Evolutionary conservation across 768 basidiomycete species (phyloP), one percentile per base, ranked within the genome.

Genomic region (Phylloporus scabripes): DNA sequence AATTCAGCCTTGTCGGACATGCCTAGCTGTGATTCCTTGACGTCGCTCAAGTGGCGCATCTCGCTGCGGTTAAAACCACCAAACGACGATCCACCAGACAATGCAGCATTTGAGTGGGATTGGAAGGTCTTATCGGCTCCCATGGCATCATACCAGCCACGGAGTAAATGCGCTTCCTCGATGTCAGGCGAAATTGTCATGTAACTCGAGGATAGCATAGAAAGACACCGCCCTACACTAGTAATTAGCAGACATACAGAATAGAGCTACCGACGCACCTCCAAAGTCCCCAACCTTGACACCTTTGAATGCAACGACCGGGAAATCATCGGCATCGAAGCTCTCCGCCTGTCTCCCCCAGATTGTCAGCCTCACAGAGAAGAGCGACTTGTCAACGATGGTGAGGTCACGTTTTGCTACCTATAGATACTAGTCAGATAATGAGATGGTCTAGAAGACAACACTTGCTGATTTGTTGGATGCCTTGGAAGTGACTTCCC

Each of bases 261-360:
- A 41, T 39, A 38, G 21, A 21, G 20, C 10, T 23, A 15, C 31
- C 14, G 2, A 49, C 71, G 43, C 57, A 81, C 92, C 92, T 60
- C 85, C 84, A 65, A 86, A 99, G 55, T 97, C 95, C 23, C 91
- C 85, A 34, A 98, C 89, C 65, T 86, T 91, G 55, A 92, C 90
- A 20, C 90, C 87, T 69, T 94, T 96, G 78, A 94, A 90, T 4
- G 95, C 95, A 55, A 94, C 77, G 26, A 98, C 83, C 8, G 90
- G 81, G 43, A 76, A 63, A 42, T 74, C 74, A 10, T 76, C 72
- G 5, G 75, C 70, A n/a, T 68, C 65, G 64, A 82, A 97, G 34
- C 78, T 77, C 64, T 97, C 92, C 0, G 95, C 95, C 65, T 91
- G 87, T 65, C 87, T 92, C 20, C 95, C 96, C 96, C 95, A 99